These are phyloP conservation scores for Acer yangbiense DNA, from an alignment of 345 rosid species.

Conservation along the genomic window DNA sequence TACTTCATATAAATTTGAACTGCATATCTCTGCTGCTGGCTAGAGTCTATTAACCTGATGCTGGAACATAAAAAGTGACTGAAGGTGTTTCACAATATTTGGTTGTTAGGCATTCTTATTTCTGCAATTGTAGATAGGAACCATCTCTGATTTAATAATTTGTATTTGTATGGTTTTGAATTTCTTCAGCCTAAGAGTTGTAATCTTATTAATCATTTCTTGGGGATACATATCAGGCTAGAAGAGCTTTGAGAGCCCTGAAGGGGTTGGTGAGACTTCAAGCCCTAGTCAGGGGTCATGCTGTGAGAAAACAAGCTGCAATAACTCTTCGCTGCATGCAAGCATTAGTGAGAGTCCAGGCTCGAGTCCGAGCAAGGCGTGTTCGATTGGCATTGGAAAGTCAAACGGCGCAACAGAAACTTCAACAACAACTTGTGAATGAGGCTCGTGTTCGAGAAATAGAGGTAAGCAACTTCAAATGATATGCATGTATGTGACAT, in stretches of 20 bases:
- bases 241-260: conserved; percentile 96
- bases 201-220: conserved; percentile 17
- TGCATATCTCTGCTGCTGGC: not conserved
- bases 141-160: not conserved
- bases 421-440: conserved; percentile 79
- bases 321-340: conserved; percentile 99
- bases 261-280: conserved; percentile 98
- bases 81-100: not conserved
- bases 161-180: not conserved
- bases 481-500: not conserved
- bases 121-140: not conserved
- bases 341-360: conserved; percentile 99
- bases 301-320: conserved; percentile 99
- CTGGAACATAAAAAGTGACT: not conserved
- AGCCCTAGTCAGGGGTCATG: conserved; percentile 98
- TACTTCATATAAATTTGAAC: not conserved
- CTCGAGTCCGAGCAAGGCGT: conserved; percentile 96
- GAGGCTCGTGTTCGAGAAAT: conserved; percentile 87
- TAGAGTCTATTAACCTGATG: not conserved
- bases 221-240: conserved; percentile 58
- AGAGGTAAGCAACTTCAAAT: conserved; percentile 51
- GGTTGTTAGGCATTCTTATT: not conserved
- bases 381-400: conserved; percentile 93
- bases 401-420: conserved; percentile 71
- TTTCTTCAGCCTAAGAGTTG: conserved; percentile 11